A percentile compares a stretch with the other conserved stretches of the same genome.
Evolutionary conservation across 768 basidiomycete genomes (phyloP).

Genomic region (Amanita brunnescens): DNA sequence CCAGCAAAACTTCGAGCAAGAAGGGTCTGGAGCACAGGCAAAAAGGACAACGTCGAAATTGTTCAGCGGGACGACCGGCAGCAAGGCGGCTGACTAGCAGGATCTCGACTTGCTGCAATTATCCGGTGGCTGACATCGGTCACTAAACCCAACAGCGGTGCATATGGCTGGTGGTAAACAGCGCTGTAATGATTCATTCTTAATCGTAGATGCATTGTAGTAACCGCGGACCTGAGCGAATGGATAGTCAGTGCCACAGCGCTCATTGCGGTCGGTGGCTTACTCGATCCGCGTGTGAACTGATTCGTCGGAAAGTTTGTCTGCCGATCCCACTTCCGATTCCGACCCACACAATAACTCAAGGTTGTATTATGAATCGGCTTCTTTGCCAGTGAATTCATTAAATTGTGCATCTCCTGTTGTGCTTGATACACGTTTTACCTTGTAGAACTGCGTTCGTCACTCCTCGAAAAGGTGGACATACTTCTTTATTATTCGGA

Average conservation of each 20-base stretch:
- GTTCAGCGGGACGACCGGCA: neutral
- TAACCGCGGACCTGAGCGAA: neutral
- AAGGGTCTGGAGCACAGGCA: neutral
- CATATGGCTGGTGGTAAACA: neutral
- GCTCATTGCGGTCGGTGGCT: too few relatives aligned
- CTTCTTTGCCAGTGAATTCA: neutral
- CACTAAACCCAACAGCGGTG: neutral
- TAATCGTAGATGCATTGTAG: neutral
- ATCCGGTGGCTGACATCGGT: constrained; percentile 2
- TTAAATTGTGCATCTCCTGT: neutral
- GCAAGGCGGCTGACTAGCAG: constrained; percentile 1
- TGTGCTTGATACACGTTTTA: neutral
- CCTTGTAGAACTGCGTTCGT: neutral
- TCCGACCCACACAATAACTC: neutral
- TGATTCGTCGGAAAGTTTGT: neutral
- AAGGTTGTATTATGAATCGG: neutral
- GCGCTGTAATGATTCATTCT: neutral
- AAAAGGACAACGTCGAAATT: neutral
- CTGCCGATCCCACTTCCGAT: neutral
- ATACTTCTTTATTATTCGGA: neutral
- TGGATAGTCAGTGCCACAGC: neutral
- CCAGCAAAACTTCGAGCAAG: neutral
- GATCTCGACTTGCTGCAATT: neutral
- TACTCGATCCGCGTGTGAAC: neutral
- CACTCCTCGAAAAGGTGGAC: neutral